These are phyloP conservation scores for Aulographum hederae DNA, from an alignment of 2,329 filamentous ascomycete species.

Conservation along the genomic window DNA sequence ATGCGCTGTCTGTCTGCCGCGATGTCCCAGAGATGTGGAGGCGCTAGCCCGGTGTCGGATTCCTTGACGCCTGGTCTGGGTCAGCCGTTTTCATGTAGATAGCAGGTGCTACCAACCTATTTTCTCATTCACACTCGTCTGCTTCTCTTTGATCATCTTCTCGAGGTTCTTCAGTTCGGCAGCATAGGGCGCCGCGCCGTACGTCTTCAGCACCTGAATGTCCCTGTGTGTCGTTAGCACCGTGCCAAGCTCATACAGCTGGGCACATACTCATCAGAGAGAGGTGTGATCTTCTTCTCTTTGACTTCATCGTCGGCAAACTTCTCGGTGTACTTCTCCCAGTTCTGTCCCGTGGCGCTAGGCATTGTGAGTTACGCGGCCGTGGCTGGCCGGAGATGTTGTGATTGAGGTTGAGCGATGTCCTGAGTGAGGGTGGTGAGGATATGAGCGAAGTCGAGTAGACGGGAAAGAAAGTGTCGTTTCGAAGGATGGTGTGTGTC, in stretches of 20 bases:
- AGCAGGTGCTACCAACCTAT: conserved; percentile 51
- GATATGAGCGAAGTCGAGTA: not conserved
- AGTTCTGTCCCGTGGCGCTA: conserved; percentile 81
- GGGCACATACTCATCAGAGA: conserved; percentile 74
- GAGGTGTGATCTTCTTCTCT: conserved; percentile 98
- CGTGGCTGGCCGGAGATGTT: too few species aligned
- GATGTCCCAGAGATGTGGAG: conserved; percentile 97
- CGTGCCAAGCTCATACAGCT: not conserved
- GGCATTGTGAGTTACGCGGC: conserved; percentile 42
- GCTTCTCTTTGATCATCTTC: conserved; percentile 98
- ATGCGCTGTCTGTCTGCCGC: conserved; percentile 96
- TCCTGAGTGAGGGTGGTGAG: conserved; percentile 3
- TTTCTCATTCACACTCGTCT: conserved; percentile 96
- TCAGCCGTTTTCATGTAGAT: too few species aligned
- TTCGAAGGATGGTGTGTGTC: not conserved
- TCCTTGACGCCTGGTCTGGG: conserved; percentile 27
- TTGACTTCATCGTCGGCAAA: conserved; percentile 93
- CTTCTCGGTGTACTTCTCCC: conserved; percentile 98
- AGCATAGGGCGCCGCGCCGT: conserved; percentile 90
- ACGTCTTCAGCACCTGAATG: conserved; percentile 98
- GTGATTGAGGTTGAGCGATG: conserved; percentile 9
- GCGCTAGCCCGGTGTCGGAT: conserved; percentile 94
- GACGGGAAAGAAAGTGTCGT: not conserved
- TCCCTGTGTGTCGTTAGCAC: conserved; percentile 43
- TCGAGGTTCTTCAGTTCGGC: conserved; percentile 90